Percentiles rank a stretch among this genome's conserved stretches.
Conservation (phyloP, 225 moss, liverwort and hornwort genomes). For the Pleurozium schreberi region DNA sequence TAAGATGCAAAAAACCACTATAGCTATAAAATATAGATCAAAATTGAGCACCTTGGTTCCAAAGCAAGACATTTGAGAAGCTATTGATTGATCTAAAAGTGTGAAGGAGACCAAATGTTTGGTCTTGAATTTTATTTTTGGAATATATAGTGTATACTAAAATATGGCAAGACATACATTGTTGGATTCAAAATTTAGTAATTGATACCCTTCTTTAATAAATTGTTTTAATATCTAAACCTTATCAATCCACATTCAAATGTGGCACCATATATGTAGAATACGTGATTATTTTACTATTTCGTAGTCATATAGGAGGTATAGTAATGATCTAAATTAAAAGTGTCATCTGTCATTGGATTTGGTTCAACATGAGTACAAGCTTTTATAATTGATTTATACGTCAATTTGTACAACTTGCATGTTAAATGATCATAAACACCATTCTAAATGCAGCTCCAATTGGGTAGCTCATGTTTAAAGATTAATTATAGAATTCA, state of each 20-base stretch:
- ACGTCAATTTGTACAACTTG: not conserved
- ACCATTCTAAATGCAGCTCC: too few relatives aligned
- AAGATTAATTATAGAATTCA: not conserved
- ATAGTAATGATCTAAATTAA: accelerated
- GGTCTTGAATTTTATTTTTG: not conserved
- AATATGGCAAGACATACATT: not conserved
- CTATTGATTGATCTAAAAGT: accelerated
- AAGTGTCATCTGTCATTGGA: not conserved
- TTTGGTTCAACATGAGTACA: not conserved
- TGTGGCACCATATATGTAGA: not conserved
- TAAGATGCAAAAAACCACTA: not conserved
- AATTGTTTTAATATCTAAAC: not conserved
- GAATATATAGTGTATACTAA: not conserved
- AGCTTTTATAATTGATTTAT: not conserved
- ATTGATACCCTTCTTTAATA: accelerated
- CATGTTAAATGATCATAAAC: not conserved
- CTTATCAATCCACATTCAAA: not conserved
- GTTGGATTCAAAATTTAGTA: not conserved
- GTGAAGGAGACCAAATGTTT: accelerated
- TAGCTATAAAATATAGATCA: not conserved
- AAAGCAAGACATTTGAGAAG: not conserved
- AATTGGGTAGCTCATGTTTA: not conserved
- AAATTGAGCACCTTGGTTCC: accelerated
- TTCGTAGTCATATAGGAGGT: not conserved
- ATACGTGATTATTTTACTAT: not conserved